Evolutionary conservation across 352 stramenopile genomes (phyloP), one percentile per base, ranked within the genome.

Genomic region (Globisporangium apiculatum): DNA sequence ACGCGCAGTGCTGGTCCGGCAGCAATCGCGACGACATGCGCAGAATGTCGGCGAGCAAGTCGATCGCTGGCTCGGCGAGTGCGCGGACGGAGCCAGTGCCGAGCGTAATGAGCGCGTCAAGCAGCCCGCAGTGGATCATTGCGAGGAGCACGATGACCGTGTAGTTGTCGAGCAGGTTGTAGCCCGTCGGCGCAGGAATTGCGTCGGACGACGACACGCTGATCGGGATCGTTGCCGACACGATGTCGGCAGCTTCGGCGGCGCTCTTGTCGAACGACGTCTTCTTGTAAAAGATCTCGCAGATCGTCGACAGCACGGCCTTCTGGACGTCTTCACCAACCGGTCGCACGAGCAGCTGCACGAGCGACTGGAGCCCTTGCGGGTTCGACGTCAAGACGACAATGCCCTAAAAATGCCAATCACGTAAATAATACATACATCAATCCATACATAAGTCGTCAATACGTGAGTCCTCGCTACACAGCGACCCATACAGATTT

Each of bases 91-190:
- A 70, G 51, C 84, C 76, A 5, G 82, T 91, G 24, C 86, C 86
- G 6, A 95, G 51, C n/a, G 83, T 91, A 47, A 95, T 79, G 31
- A 95, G 68, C 4, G 83, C 86, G 18, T 95, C 77, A 15, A 95
- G 53, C 18, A 95, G 81, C 0, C 86, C 86, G 51, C 83, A 94
- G 45, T 95, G 86, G 46, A 94, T 82, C 76, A 95, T 91, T 35
- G 83, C 80, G 5, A 95, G 62, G 47, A 95, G 67, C 37, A 93
- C 77, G 51, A 93, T 89, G 5, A 90, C 83, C 4, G 83, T 93
- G 73, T 95, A 95, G 59, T 93, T 94, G 61, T 95, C 84, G 11
- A 95, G 71, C 49, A 95, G 61, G 59, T 94, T 95, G 62, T 93
- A 83, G 24, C 82, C 82, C 3, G 71, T 79, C 10, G 75, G 76